Conservation (phyloP, 2,329 filamentous ascomycete species). For the Microdochium bolleyi region DNA sequence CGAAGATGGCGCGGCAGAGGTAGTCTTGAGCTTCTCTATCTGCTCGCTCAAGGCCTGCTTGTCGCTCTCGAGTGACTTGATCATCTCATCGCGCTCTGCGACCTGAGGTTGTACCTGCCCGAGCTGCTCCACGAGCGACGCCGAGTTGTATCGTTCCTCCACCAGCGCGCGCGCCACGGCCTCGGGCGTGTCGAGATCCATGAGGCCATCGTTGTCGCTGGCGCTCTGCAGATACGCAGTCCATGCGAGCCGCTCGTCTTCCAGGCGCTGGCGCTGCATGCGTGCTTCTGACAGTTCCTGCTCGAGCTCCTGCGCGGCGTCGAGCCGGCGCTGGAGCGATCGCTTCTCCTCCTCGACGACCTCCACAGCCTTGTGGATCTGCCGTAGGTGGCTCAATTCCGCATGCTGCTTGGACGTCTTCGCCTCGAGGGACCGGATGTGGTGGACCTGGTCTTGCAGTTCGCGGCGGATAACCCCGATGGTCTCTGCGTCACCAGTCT, state of each 20-base stretch:
- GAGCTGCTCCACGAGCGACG: slow-evolving; percentile 71
- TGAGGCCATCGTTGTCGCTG: slow-evolving; percentile 45
- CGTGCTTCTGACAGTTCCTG: slow-evolving; percentile 71
- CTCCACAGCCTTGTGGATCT: slow-evolving; percentile 79
- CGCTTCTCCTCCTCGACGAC: slow-evolving; percentile 94
- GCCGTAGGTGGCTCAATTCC: slow-evolving; percentile 76
- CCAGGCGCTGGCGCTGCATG: slow-evolving; percentile 75
- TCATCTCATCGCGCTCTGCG: slow-evolving; percentile 65
- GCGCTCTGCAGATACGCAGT: slow-evolving; percentile 73
- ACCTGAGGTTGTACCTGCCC: slow-evolving; percentile 75
- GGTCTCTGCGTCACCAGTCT: slow-evolving; percentile 80
- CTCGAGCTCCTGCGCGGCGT: slow-evolving; percentile 66
- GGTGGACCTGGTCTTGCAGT: slow-evolving; percentile 83
- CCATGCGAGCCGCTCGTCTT: slow-evolving; percentile 86
- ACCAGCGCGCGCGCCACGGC: slow-evolving; percentile 78
- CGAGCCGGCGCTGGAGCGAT: slow-evolving; percentile 67
- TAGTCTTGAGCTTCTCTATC: slow-evolving; percentile 58
- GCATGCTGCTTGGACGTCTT: slow-evolving; percentile 70
- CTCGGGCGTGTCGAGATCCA: slow-evolving; percentile 82
- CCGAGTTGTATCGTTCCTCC: slow-evolving; percentile 71
- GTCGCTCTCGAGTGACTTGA: slow-evolving; percentile 65
- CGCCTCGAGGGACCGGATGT: slow-evolving; percentile 77
- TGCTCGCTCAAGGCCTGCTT: slow-evolving; percentile 57
- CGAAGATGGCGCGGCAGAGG: slow-evolving; percentile 40
- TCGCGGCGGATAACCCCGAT: slow-evolving; percentile 80